phyloP scores from a whole-genome alignment of 305 asterid genomes.

The Fraxinus platypoda region DNA sequence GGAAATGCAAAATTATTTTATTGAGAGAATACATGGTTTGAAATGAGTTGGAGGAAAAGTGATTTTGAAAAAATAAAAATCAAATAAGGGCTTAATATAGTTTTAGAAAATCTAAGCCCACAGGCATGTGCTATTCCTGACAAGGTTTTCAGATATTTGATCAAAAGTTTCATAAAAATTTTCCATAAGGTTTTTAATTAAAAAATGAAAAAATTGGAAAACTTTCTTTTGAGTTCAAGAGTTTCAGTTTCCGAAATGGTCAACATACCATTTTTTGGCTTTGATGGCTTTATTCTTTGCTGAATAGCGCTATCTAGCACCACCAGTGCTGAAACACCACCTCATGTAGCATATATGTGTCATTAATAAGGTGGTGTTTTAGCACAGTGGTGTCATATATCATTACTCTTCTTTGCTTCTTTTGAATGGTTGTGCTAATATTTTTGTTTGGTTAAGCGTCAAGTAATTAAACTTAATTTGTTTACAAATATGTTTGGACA shows the following conservation, averaged over 20 bases:
- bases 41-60: no score
- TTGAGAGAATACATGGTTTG: no score
- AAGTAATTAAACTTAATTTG: background rate
- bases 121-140: background rate
- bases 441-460: background rate
- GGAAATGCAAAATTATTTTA: no score
- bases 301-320: no score
- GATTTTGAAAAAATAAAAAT: no score
- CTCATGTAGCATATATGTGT: no score
- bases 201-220: background rate
- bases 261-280: no score
- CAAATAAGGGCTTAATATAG: background rate
- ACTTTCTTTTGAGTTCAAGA: background rate
- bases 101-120: background rate
- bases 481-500: background rate
- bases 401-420: background rate
- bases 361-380: no score
- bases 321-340: no score
- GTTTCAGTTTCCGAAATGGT: background rate
- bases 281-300: background rate
- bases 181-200: no score
- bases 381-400: no score
- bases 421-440: background rate
- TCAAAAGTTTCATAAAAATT: background rate
- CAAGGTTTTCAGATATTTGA: background rate